Percentiles rank a stretch among this genome's conserved stretches.
Conservation (phyloP, 768 basidiomycete species). For the Sporobolomyces pararoseus region DNA sequence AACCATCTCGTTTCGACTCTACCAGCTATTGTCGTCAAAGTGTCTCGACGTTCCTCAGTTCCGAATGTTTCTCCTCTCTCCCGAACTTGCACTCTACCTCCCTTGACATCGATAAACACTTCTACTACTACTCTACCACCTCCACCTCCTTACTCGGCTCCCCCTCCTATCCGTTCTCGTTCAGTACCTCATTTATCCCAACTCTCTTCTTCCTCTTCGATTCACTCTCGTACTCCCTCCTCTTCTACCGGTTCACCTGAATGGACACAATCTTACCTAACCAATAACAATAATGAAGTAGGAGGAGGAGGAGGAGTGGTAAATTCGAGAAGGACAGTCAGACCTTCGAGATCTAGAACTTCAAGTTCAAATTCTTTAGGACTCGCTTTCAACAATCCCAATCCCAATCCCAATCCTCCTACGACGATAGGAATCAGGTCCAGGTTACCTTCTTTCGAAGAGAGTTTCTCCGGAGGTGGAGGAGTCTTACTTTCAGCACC, state of each 20-base stretch:
- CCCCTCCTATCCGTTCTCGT: constrained; percentile 21
- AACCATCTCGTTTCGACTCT: too few relatives aligned
- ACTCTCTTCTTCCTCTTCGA: neutral
- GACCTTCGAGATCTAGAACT: neutral
- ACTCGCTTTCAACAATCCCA: neutral
- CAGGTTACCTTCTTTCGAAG: constrained; percentile 5
- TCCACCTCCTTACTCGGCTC: constrained; percentile 32
- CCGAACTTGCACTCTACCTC: constrained; percentile 1
- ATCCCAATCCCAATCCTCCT: too few relatives aligned
- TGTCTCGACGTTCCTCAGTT: neutral
- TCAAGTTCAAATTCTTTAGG: constrained; percentile 11
- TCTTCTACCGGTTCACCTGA: too few relatives aligned
- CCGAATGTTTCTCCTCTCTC: constrained; percentile 12
- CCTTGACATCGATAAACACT: constrained; percentile 12
- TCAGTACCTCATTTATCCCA: constrained; percentile 23
- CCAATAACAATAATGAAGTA: too few relatives aligned
- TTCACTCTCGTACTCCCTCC: neutral
- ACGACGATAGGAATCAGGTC: neutral
- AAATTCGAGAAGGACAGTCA: neutral
- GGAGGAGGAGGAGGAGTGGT: too few relatives aligned
- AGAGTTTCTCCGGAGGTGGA: neutral
- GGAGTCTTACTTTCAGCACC: too few relatives aligned
- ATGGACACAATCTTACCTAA: too few relatives aligned
- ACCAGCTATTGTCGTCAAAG: neutral
- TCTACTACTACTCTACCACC: neutral